Evolutionary conservation across 139 green algal species (phyloP), one percentile per base, ranked within the genome.

Genomic region (Trebouxia sp.): DNA sequence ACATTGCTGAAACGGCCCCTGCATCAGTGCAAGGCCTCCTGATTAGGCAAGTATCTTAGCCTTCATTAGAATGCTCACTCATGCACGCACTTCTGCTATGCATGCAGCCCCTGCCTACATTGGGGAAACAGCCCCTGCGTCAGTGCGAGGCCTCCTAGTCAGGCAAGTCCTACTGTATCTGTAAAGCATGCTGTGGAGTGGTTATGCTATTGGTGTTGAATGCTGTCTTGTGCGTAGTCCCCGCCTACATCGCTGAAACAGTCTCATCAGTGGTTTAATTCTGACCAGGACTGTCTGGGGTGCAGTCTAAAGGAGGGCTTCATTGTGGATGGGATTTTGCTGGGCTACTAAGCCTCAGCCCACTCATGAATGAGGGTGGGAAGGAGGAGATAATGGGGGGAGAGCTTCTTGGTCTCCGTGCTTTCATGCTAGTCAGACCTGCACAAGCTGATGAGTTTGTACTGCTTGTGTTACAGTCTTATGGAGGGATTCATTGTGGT

Each of bases 51-150:
- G 6, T 12, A 0, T 3, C 38, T 17, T n/a, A 12, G 66, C 11
- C n/a, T n/a, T n/a, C n/a, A n/a, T n/a, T n/a, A 35, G 70, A 4
- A 35, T 78, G 1, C 88, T 98, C 20, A 98, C 98, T 94, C 95
- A 98, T 85, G 92, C 87, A 12, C 94, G 93, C 9, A 95, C 95
- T 1, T 90, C 97, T 38, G 94, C 93, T 8, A 98, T 98, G 95
- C 95, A 98, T 84, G 92, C 88, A 12, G 95, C 94, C 9, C 95
- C 95, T 1, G 90, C 97, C 20, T 98, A 98, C 89, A 98, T 98
- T 51, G 80, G 89, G 28, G 95, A 98, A 85, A 97, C 94, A 0
- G 84, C 87, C 12, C 92, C 95, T 5, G 78, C 91, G 0, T 78
- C 50, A 26, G 88, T 95, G 22, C 74, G 95, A 0, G 95, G 95